These are phyloP conservation scores for Pleurotus salmoneostramineus DNA, from an alignment of 768 basidiomycete species.

Conservation along the genomic window DNA sequence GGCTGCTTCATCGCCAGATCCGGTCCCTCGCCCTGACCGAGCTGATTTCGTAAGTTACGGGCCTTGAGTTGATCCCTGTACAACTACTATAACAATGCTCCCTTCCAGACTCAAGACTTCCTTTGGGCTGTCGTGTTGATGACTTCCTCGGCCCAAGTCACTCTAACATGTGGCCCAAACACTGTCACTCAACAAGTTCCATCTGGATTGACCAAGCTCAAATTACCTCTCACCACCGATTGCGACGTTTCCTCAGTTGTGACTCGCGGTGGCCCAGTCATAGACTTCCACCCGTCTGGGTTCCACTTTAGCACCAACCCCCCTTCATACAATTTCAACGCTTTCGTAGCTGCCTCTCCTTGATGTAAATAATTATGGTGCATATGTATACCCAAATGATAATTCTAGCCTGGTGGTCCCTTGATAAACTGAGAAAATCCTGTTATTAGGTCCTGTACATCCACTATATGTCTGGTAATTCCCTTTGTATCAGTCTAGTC, in stretches of 20 bases:
- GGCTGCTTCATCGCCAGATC: slow-evolving; percentile 48
- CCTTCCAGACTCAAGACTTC: slow-evolving; percentile 54
- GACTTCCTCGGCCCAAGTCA: slow-evolving; percentile 51
- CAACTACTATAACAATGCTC: too few relatives aligned
- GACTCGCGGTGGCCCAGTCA: slow-evolving; percentile 41
- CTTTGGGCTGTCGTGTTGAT: slow-evolving; percentile 71
- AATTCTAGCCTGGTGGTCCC: too few relatives aligned
- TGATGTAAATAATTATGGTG: too few relatives aligned
- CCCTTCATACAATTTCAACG: slow-evolving; percentile 67
- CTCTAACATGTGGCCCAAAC: slow-evolving; percentile 44
- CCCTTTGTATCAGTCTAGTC: slow-evolving; percentile 75
- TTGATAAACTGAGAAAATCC: background rate
- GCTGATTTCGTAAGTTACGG: slow-evolving; percentile 1
- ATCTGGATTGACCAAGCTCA: slow-evolving; percentile 59
- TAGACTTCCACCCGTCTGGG: slow-evolving; percentile 41
- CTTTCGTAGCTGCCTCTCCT: slow-evolving; percentile 43
- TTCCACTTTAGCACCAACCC: slow-evolving; percentile 57
- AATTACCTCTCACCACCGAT: slow-evolving; percentile 49
- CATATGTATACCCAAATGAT: too few relatives aligned
- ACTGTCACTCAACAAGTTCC: slow-evolving; percentile 43
- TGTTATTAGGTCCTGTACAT: too few relatives aligned
- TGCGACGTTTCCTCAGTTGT: slow-evolving; percentile 49
- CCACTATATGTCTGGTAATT: slow-evolving; percentile 68
- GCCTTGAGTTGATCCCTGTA: background rate
- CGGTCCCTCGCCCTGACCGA: slow-evolving; percentile 43